Base-by-base conservation (phyloP, 495 filamentous ascomycete species). In the Trichoderma gamsii region DNA sequence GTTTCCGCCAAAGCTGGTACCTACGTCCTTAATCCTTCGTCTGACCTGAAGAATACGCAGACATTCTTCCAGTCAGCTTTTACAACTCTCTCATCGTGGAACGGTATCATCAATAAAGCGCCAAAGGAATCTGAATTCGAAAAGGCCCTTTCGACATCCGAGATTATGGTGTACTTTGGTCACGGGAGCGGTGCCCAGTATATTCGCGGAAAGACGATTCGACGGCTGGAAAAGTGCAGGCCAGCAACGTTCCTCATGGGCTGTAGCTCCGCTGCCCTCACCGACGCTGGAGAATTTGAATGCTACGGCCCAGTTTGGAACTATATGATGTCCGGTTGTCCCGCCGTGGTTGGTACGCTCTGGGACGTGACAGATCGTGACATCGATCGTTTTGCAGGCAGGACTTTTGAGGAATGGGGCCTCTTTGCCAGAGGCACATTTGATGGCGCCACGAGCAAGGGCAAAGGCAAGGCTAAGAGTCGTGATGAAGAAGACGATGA, bases 341-440 rank as follows among this genome's bases (percentile, higher is more conserved):
- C 91, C 3, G 92, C 93, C 12, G 82, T 97, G 21, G 87, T 97
- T 0, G 94, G 90, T 25, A 97, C 91, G 5, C 81, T 99, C 44
- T 99, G 95, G 95, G 95, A 99, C 77, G 95, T 99, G 25, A 99
- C 96, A 15, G 95, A 99, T 72, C 89, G 90, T 71, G 95, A 99
- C 75, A 95, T 96, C 72, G 95, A 99, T 80, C 88, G 93, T 44
- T 96, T 97, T 74, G 88, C 92, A 0, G 86, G 86, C 27, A 79
- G 84, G 18, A 79, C 89, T 3, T 88, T 97, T 64, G 89, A 93
- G 74, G 84, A 87, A 67, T 99, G 95, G 95, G 95, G 95, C 16
- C 74, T 99, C 3, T 79, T 92, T 35, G 72, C 72, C 0, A 23
- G 63, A 13, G 81, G 79, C 25, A 72, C 71, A 0, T 78, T 81